phyloP scores from a whole-genome alignment of 1,284 basidiomycete genomes.

The Kalmanozyma brasiliensis region DNA sequence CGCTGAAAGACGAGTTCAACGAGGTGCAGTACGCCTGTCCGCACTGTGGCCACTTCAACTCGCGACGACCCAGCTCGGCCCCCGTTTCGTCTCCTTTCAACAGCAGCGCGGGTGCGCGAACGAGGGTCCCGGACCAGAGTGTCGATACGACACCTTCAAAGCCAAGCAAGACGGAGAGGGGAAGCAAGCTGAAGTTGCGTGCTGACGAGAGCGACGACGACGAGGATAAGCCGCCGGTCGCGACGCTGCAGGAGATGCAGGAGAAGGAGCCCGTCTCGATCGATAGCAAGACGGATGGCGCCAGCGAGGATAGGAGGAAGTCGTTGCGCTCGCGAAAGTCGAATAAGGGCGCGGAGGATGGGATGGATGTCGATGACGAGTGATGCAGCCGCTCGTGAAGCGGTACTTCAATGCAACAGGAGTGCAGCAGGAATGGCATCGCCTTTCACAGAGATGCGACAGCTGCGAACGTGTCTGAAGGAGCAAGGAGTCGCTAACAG shows the following conservation, averaged over 20 bases:
- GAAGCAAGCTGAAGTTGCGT: slow-evolving; percentile 30
- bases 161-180: slow-evolving; percentile 11
- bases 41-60: slow-evolving; percentile 80
- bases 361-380: slow-evolving; percentile 46
- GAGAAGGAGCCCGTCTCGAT: slow-evolving; percentile 6
- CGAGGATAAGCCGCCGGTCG: slow-evolving; percentile 23
- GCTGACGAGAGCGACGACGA: slow-evolving; percentile 22
- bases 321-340: slow-evolving; percentile 29
- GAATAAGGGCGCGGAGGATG: slow-evolving; percentile 11
- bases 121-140: not conserved
- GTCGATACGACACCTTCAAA: slow-evolving; percentile 32
- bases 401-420: no score
- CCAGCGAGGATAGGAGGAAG: slow-evolving; percentile 7
- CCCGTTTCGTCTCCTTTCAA: slow-evolving; percentile 64
- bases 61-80: slow-evolving; percentile 63
- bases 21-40: slow-evolving; percentile 83
- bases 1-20: slow-evolving; percentile 87
- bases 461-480: no score
- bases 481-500: no score
- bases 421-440: no score
- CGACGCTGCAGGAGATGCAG: slow-evolving; percentile 25
- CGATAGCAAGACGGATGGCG: slow-evolving; percentile 8
- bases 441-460: no score
- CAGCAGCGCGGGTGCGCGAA: slow-evolving; percentile 2
- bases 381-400: no score